Conservation (phyloP, 2,329 filamentous ascomycete genomes). For the Colletotrichum theobromicola region DNA sequence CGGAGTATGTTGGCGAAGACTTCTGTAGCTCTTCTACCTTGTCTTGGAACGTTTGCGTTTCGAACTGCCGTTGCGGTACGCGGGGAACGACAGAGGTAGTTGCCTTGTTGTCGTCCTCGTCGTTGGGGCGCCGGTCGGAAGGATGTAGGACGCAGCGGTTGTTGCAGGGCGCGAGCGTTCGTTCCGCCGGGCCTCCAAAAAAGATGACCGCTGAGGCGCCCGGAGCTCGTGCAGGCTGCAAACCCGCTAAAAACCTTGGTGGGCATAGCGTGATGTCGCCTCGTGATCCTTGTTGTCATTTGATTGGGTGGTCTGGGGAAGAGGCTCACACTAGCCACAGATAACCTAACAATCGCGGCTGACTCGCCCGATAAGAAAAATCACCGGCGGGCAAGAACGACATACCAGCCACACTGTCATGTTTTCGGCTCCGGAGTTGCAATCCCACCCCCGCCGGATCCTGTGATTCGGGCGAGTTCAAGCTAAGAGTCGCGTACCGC, state of each 20-base stretch:
- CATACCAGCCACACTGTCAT: not conserved
- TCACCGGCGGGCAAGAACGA: not conserved
- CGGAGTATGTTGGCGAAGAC: not conserved
- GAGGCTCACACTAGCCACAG: not conserved
- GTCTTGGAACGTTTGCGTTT: not conserved
- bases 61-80: not conserved
- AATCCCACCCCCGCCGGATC: not conserved
- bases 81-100: not conserved
- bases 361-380: not conserved
- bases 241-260: constrained; percentile 13
- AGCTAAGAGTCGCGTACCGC: constrained; percentile 3
- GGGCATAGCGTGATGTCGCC: constrained; percentile 22
- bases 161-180: constrained; percentile 7
- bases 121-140: not conserved
- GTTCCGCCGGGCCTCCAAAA: constrained; percentile 12
- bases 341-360: not conserved
- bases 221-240: constrained; percentile 20
- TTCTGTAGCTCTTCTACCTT: not conserved
- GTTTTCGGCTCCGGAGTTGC: not conserved
- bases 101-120: not conserved
- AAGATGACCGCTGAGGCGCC: constrained; percentile 16
- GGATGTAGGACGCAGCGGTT: not conserved
- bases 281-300: constrained; percentile 19
- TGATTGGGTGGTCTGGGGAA: constrained; percentile 6
- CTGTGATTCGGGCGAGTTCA: not conserved